Base-by-base conservation (phyloP, 2,329 filamentous ascomycete genomes). In the Fusarium citri region DNA sequence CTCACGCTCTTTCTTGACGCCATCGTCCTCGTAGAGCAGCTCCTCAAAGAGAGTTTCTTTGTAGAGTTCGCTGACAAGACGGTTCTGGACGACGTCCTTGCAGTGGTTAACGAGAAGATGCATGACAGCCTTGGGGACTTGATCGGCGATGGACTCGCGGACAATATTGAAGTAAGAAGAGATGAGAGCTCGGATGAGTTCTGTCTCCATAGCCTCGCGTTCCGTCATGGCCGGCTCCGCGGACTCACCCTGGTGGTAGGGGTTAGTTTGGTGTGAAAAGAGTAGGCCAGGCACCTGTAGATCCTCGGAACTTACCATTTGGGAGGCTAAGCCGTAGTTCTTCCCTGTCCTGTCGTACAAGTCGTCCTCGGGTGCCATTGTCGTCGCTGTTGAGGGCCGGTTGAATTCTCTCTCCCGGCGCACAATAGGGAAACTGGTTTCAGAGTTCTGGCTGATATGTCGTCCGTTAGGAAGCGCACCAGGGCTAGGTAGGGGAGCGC, bases 101-200 rank as follows among this genome's bases (percentile, higher is more conserved):
- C 93, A 97, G 84, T 98, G 93, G 82, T 99, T 99, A 78, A 99
- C 96, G 34, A 99, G 88, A 48, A 99, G 88, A 80, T 99, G 96
- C 96, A 99, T 99, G 74, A 99, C 92, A 8, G 96, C 96, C 83
- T 99, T 99, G 72, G 96, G 96, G 14, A 99, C 96, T 82, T 98
- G 95, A 79, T 99, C 96, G 46, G 95, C 95, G 75, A 98, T 97
- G n/a, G 94, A 95, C 82, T 99, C 96, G 68, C 96, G 93, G 48
- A 99, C 96, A 76, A 99, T 99, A 80, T 97, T 97, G 86, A 99
- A 99, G 85, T 99, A 99, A 2, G 94, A 98, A 31, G 93, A 97
- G 79, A 99, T 99, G 59, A 99, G 88, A 48, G 94, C 93, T 48
- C 95, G 92, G 79, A 99, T 99, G 42, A 99, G 89, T 81, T 99